A percentile compares a stretch with the other conserved stretches of the same genome.
These are phyloP conservation scores for Polyporus arcularius DNA, from an alignment of 768 basidiomycete genomes.

Conservation along the genomic window DNA sequence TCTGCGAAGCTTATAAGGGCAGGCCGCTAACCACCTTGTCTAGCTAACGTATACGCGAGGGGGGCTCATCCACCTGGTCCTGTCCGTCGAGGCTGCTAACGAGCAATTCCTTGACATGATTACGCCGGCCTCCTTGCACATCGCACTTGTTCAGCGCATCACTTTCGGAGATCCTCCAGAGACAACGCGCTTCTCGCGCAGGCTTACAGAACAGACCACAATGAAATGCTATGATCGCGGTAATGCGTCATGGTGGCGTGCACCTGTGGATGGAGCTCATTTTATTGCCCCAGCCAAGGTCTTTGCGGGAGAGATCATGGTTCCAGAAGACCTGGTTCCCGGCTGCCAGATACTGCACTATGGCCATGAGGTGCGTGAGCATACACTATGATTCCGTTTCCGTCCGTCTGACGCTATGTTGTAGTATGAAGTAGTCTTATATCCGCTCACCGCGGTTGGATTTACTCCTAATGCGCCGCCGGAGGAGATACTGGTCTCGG, in stretches of 20 bases:
- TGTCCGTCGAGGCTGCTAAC: constrained; percentile 15
- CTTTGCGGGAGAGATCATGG: constrained; percentile 21
- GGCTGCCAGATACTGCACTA: constrained; percentile 22
- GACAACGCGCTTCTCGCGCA: constrained; percentile 5
- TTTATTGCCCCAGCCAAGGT: neutral
- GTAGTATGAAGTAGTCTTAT: constrained; percentile 22
- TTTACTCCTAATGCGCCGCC: constrained; percentile 10
- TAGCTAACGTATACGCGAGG: constrained; percentile 27
- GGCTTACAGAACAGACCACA: neutral
- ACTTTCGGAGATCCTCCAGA: constrained; percentile 8
- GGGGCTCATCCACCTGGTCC: constrained; percentile 18
- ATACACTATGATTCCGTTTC: neutral
- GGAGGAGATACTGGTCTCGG: constrained; percentile 11
- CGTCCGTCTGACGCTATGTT: neutral
- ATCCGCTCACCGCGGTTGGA: constrained; percentile 17
- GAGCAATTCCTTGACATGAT: constrained; percentile 22
- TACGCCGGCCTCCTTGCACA: constrained; percentile 12
- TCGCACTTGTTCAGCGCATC: constrained; percentile 20
- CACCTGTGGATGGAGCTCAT: neutral
- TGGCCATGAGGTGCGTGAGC: constrained; percentile 17
- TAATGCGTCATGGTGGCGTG: constrained; percentile 19
- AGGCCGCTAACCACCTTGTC: neutral
- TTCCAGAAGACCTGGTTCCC: constrained; percentile 19
- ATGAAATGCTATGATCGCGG: constrained; percentile 10
- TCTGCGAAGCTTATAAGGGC: neutral